Percentiles rank a stretch among this genome's conserved stretches.
phyloP scores from a whole-genome alignment of 2,329 filamentous ascomycete genomes.

The Akanthomyces dipterigenus region DNA sequence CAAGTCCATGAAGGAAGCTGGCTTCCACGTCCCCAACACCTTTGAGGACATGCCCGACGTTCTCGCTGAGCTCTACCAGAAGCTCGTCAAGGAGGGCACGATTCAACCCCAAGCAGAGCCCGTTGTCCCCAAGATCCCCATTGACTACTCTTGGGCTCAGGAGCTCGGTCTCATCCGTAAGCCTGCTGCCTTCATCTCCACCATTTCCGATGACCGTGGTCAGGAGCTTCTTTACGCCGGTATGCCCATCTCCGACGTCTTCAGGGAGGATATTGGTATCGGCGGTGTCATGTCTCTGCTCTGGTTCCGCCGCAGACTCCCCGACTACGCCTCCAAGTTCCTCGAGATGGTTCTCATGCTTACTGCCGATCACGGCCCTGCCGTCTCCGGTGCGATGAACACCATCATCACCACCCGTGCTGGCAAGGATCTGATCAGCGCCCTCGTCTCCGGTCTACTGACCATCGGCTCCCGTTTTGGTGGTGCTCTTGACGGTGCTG shows the following conservation, averaged over 20 bases:
- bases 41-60: constrained; percentile 87
- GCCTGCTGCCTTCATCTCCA: constrained; percentile 98
- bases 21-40: constrained; percentile 88
- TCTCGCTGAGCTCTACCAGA: constrained; percentile 78
- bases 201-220: constrained; percentile 98
- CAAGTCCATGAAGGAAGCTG: constrained; percentile 90
- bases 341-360: constrained; percentile 99
- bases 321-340: constrained; percentile 95
- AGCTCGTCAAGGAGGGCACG: constrained; percentile 75
- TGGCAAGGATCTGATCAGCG: constrained; percentile 95
- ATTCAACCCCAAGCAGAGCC: constrained; percentile 86
- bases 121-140: constrained; percentile 94
- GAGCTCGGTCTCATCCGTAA: constrained; percentile 99
- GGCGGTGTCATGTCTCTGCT: constrained; percentile 99
- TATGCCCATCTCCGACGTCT: constrained; percentile 99
- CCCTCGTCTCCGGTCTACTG: constrained; percentile 90
- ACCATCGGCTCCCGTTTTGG: constrained; percentile 98
- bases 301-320: constrained; percentile 98
- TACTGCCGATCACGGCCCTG: constrained; percentile 96
- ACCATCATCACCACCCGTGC: constrained; percentile 99
- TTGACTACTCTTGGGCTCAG: constrained; percentile 99
- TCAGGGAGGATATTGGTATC: constrained; percentile 97
- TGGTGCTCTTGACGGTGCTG: constrained; percentile 95
- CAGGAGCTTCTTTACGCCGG: constrained; percentile 98
- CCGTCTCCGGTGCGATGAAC: constrained; percentile 99